A percentile compares a stretch with the other conserved stretches of the same genome.
phyloP scores from a whole-genome alignment of 2,329 filamentous ascomycete genomes.

The Pyrenochaeta sp. region DNA sequence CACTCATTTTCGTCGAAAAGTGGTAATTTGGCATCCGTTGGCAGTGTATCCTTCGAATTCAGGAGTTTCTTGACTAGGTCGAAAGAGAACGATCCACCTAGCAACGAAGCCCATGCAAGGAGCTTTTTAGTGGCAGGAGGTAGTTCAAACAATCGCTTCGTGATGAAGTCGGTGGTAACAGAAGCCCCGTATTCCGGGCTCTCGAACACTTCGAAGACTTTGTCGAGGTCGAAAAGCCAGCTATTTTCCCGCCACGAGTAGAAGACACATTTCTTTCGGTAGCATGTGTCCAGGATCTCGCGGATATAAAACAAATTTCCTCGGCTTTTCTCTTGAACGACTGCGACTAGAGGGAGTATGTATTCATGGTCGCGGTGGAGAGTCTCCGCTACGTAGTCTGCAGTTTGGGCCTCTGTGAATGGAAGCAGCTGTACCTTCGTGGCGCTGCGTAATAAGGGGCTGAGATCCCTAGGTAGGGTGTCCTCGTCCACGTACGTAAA shows the following conservation, averaged over 20 bases:
- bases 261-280: slow-evolving; percentile 87
- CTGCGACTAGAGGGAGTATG: slow-evolving; percentile 78
- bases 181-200: slow-evolving; percentile 80
- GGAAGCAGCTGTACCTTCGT: slow-evolving; percentile 78
- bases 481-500: slow-evolving; percentile 67
- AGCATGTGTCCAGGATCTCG: slow-evolving; percentile 87
- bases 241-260: slow-evolving; percentile 84
- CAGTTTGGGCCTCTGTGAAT: slow-evolving; percentile 79
- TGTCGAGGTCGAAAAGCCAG: slow-evolving; percentile 85
- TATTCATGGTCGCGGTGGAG: slow-evolving; percentile 77
- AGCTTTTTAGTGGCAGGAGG: slow-evolving; percentile 78
- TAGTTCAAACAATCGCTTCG: slow-evolving; percentile 78
- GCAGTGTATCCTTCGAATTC: slow-evolving; percentile 68
- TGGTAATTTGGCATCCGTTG: slow-evolving; percentile 56
- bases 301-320: slow-evolving; percentile 92
- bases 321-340: slow-evolving; percentile 86
- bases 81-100: slow-evolving; percentile 87
- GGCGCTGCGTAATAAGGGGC: slow-evolving; percentile 45
- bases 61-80: slow-evolving; percentile 79
- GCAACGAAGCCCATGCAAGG: slow-evolving; percentile 83
- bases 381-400: slow-evolving; percentile 82
- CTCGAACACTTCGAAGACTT: slow-evolving; percentile 84
- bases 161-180: slow-evolving; percentile 83
- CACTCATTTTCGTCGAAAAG: slow-evolving; percentile 69
- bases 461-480: slow-evolving; percentile 47